A percentile compares a stretch with the other conserved stretches of the same genome.
Conservation (phyloP, 2,329 filamentous ascomycete genomes). For the Beauveria caledonica region DNA sequence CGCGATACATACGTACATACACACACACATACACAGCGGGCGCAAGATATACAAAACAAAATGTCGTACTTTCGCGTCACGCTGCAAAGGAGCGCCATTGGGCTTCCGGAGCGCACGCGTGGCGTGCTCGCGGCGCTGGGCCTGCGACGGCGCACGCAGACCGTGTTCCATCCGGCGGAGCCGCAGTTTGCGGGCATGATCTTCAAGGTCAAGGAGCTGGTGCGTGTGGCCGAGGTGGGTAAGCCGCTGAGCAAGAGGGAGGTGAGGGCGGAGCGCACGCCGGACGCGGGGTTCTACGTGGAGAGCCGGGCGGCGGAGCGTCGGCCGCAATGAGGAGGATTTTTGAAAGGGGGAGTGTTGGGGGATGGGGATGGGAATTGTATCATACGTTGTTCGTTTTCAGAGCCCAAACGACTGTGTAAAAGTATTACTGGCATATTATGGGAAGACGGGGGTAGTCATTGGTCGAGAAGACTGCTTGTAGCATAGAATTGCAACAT, state of each 20-base stretch:
- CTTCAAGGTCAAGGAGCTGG: constrained; percentile 88
- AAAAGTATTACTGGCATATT: background rate
- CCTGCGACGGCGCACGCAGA: constrained; percentile 73
- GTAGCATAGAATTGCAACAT: background rate
- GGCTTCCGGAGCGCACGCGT: constrained; percentile 69
- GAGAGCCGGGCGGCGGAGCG: constrained; percentile 44
- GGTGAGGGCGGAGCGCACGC: constrained; percentile 62
- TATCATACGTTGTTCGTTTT: background rate
- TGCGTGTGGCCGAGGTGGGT: constrained; percentile 72
- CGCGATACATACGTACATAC: background rate
- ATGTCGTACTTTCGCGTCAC: constrained; percentile 90
- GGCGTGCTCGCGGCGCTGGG: constrained; percentile 80
- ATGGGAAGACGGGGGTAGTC: background rate
- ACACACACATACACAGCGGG: background rate
- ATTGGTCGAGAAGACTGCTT: background rate
- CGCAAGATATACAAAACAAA: constrained; percentile 9
- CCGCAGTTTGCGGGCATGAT: constrained; percentile 81
- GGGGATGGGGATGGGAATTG: background rate
- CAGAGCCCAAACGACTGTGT: background rate
- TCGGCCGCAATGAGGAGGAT: background rate
- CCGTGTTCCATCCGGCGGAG: constrained; percentile 81
- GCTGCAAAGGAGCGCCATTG: constrained; percentile 81
- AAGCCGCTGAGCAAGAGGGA: constrained; percentile 54
- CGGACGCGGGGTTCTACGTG: constrained; percentile 72
- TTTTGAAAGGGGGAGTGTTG: background rate